phyloP scores from a whole-genome alignment of 1,139 yeast species.

The Geotrichum cucujoidarum region DNA sequence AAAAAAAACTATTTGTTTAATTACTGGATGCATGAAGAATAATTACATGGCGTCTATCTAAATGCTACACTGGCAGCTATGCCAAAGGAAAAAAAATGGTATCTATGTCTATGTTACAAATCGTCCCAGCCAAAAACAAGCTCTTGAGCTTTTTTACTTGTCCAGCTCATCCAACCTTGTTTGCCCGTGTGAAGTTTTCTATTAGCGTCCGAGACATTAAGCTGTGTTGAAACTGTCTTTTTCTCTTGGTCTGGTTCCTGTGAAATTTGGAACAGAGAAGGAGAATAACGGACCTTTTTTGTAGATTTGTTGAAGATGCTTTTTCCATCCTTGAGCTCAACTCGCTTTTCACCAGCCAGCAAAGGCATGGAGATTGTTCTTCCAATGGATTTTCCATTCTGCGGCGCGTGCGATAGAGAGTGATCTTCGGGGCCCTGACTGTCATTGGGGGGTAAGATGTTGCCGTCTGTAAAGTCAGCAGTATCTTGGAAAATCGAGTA shows the following conservation, averaged over 20 bases:
- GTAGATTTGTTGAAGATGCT: conserved; percentile 27
- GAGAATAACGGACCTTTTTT: conserved; percentile 21
- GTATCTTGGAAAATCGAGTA: conserved; percentile 1
- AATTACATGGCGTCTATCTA: no score
- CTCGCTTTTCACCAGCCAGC: conserved; percentile 22
- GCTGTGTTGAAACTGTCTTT: neutral
- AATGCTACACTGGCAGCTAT: no score
- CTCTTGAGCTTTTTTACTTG: conserved; percentile 37
- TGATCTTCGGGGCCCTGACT: neutral
- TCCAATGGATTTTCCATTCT: conserved; percentile 17
- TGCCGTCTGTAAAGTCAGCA: conserved; percentile 7
- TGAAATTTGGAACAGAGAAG: conserved; percentile 12
- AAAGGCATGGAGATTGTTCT: conserved; percentile 33
- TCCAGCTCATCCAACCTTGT: conserved; percentile 37
- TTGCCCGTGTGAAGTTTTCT: conserved; percentile 17
- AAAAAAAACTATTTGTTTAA: no score
- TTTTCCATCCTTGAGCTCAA: conserved; percentile 30
- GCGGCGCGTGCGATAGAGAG: neutral
- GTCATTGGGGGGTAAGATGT: conserved; percentile 2
- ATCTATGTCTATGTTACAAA: conserved; percentile 32
- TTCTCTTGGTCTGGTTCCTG: conserved; percentile 14
- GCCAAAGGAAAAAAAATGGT: no score
- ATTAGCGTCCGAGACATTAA: conserved; percentile 9
- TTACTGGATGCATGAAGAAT: no score
- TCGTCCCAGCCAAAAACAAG: conserved; percentile 55